Evolutionary conservation across 2,329 filamentous ascomycete species (phyloP).

Genomic region (Neofusicoccum ribis): DNA sequence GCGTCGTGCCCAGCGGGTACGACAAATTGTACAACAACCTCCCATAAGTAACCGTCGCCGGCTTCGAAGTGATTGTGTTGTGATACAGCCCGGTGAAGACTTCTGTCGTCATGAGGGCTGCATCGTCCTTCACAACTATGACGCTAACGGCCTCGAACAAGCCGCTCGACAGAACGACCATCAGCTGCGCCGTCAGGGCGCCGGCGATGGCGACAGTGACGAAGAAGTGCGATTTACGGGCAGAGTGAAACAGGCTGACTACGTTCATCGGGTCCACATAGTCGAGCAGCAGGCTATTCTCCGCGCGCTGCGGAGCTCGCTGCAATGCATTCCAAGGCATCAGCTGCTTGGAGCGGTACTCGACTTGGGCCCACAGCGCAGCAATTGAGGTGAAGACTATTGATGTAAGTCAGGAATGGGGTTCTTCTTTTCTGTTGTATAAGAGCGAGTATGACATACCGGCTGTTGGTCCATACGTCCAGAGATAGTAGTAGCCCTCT

Average conservation of each 20-base stretch:
- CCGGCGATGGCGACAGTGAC: neutral
- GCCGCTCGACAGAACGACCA: neutral
- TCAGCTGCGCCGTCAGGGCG: neutral
- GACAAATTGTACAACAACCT: neutral
- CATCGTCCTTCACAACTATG: neutral
- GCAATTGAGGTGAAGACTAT: neutral
- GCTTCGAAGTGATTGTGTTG: neutral
- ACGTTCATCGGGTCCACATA: slow-evolving; percentile 1
- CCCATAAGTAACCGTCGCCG: neutral
- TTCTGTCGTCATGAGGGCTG: neutral
- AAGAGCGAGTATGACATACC: neutral
- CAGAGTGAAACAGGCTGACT: neutral
- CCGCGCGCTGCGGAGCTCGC: neutral
- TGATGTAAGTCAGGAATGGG: no score
- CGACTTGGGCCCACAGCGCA: neutral
- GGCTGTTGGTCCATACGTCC: slow-evolving; percentile 3
- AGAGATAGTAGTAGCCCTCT: neutral
- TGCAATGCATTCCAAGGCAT: neutral
- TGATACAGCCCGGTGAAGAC: neutral
- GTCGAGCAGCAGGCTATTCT: neutral
- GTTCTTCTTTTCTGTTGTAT: no score
- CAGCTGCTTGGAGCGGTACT: slow-evolving; percentile 6
- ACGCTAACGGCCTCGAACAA: neutral
- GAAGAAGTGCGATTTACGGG: neutral
- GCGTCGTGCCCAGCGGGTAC: neutral